Percentiles rank a stretch among this genome's conserved stretches.
Evolutionary conservation across 305 asterid species (phyloP).

Genomic region (Plantago lanceolata): DNA sequence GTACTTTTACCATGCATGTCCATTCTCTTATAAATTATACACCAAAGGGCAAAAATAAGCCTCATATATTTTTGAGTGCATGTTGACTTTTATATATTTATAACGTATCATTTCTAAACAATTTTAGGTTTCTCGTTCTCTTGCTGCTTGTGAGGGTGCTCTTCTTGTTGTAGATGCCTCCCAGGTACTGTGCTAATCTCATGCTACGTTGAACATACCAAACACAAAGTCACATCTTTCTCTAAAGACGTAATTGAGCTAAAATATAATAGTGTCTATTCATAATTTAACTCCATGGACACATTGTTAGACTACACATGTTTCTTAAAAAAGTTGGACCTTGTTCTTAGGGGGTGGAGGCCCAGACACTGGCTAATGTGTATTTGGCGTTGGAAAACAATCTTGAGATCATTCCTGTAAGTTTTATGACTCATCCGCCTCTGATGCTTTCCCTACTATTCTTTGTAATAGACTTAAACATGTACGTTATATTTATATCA

Average conservation of each 20-base stretch:
- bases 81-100: conserved; percentile 3
- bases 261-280: background rate
- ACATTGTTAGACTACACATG: conserved; percentile 6
- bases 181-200: conserved; percentile 50
- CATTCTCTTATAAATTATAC: background rate
- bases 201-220: background rate
- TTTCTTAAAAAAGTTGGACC: conserved; percentile 25
- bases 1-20: background rate
- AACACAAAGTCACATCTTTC: conserved; percentile 1
- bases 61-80: background rate
- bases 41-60: too few relatives aligned
- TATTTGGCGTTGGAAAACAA: conserved; percentile 97
- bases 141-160: conserved; percentile 99
- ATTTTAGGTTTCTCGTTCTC: conserved; percentile 94
- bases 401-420: conserved; percentile 96
- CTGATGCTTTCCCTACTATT: conserved; percentile 11
- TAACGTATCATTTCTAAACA: conserved; percentile 26
- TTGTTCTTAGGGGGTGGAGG: conserved; percentile 92
- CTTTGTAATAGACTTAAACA: conserved; percentile 2
- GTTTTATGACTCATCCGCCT: conserved; percentile 26
- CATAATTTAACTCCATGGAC: background rate
- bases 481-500: background rate
- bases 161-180: conserved; percentile 99
- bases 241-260: conserved; percentile 1
- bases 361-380: conserved; percentile 96